Evolutionary conservation across 2,329 filamentous ascomycete species (phyloP).

Genomic region (Aspergillus sp.): DNA sequence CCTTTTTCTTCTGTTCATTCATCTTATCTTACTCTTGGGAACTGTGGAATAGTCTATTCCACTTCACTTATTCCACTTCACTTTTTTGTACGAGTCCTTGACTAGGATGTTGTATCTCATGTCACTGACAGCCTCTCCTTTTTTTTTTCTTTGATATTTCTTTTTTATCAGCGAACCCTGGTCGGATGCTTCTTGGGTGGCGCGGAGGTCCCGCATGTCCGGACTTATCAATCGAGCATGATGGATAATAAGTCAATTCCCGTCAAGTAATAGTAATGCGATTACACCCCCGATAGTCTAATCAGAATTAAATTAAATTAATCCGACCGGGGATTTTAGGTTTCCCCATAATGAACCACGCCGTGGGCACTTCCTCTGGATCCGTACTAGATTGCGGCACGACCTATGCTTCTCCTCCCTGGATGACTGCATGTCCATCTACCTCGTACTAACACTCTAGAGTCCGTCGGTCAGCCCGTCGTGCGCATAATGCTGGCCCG

Average conservation of each 20-base stretch:
- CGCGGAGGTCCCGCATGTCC: slow-evolving; percentile 7
- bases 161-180: not conserved
- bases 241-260: not conserved
- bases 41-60: no score
- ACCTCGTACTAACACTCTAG: no score
- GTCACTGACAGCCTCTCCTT: no score
- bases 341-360: slow-evolving; percentile 3
- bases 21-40: no score
- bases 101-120: no score
- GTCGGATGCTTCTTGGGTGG: not conserved
- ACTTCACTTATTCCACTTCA: no score
- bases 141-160: not conserved
- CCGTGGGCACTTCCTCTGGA: not conserved
- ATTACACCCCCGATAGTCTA: not conserved
- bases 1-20: no score
- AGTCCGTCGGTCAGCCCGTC: not conserved
- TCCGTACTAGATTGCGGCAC: no score
- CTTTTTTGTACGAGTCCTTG: no score
- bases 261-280: slow-evolving; percentile 7
- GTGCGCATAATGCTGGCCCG: not conserved
- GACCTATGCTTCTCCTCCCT: no score
- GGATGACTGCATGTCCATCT: not conserved
- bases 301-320: not conserved
- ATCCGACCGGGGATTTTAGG: slow-evolving; percentile 1
- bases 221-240: slow-evolving; percentile 3